These are phyloP conservation scores for Fusarium dlaminii DNA, from an alignment of 2,329 filamentous ascomycete species.

Conservation along the genomic window DNA sequence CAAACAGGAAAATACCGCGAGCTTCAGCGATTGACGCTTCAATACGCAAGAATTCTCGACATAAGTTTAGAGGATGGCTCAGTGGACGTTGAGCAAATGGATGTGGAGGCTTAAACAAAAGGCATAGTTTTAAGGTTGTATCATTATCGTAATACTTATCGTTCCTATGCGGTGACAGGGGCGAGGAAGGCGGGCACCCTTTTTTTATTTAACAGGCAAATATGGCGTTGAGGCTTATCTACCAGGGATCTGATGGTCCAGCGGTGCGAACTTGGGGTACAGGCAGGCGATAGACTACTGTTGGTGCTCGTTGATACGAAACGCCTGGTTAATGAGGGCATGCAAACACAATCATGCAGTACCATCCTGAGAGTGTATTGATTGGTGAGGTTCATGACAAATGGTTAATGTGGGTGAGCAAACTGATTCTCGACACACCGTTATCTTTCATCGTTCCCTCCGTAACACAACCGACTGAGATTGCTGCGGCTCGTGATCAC, in stretches of 20 bases:
- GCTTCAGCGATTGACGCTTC: constrained; percentile 91
- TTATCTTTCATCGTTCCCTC: constrained; percentile 9
- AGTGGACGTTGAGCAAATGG: constrained; percentile 56
- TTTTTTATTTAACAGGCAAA: constrained; percentile 27
- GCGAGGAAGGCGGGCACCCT: not conserved
- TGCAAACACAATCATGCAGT: constrained; percentile 27
- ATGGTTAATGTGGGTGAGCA: constrained; percentile 1
- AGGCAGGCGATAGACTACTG: constrained; percentile 25
- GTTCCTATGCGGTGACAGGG: not conserved
- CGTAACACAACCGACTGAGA: constrained; percentile 7
- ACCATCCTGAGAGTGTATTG: constrained; percentile 16
- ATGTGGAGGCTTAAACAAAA: constrained; percentile 48
- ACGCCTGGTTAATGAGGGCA: constrained; percentile 24
- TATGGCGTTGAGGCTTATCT: constrained; percentile 31
- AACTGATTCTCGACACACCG: constrained; percentile 12
- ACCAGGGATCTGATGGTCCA: constrained; percentile 8
- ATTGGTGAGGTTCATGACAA: constrained; percentile 16
- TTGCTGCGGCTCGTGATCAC: constrained; percentile 4
- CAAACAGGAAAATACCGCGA: constrained; percentile 89
- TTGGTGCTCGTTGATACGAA: constrained; percentile 27
- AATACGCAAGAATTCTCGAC: constrained; percentile 86
- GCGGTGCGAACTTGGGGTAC: constrained; percentile 11
- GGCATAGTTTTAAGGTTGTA: constrained; percentile 22
- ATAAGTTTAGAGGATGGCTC: constrained; percentile 61
- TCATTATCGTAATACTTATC: constrained; percentile 21